These are phyloP conservation scores for Rhodotorula graminis DNA, from an alignment of 768 basidiomycete genomes.

Conservation along the genomic window DNA sequence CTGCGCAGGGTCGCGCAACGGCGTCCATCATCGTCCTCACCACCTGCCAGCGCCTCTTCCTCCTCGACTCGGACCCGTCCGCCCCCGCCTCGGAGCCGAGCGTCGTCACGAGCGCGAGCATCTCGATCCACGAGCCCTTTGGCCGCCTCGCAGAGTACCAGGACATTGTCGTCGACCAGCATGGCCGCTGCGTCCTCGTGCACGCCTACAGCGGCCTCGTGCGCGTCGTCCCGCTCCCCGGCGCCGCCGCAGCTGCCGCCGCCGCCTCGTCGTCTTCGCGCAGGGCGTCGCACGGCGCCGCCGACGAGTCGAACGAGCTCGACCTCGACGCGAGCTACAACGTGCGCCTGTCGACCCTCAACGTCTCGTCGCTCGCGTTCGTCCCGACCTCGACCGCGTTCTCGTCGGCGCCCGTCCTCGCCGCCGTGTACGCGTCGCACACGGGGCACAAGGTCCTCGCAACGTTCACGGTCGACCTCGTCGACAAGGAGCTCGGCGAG, in stretches of 20 bases:
- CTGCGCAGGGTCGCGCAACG: slow-evolving; percentile 1
- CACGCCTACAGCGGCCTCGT: slow-evolving; percentile 41
- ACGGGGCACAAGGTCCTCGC: slow-evolving; percentile 46
- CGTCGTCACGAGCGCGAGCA: neutral
- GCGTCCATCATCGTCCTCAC: slow-evolving; percentile 38
- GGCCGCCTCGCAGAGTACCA: slow-evolving; percentile 28
- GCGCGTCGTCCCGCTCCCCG: slow-evolving; percentile 31
- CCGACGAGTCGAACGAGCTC: neutral
- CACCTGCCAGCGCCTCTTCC: slow-evolving; percentile 35
- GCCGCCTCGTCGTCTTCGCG: neutral
- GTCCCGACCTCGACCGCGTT: slow-evolving; percentile 48
- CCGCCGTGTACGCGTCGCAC: slow-evolving; percentile 65
- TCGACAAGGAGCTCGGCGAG: slow-evolving; percentile 40
- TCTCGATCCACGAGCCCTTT: slow-evolving; percentile 32
- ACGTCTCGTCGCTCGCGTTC: slow-evolving; percentile 64
- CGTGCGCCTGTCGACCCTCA: slow-evolving; percentile 58
- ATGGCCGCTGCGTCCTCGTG: slow-evolving; percentile 25
- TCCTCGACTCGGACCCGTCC: slow-evolving; percentile 20
- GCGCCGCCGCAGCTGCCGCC: neutral
- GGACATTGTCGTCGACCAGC: slow-evolving; percentile 25
- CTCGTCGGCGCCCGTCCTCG: slow-evolving; percentile 50
- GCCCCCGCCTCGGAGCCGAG: neutral
- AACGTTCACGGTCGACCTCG: slow-evolving; percentile 33
- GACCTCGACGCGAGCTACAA: slow-evolving; percentile 37
- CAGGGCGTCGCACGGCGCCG: neutral